Evolutionary conservation across 331 rosid species (phyloP), one percentile per base, ranked within the genome.

Genomic region (Arachis monticola): DNA sequence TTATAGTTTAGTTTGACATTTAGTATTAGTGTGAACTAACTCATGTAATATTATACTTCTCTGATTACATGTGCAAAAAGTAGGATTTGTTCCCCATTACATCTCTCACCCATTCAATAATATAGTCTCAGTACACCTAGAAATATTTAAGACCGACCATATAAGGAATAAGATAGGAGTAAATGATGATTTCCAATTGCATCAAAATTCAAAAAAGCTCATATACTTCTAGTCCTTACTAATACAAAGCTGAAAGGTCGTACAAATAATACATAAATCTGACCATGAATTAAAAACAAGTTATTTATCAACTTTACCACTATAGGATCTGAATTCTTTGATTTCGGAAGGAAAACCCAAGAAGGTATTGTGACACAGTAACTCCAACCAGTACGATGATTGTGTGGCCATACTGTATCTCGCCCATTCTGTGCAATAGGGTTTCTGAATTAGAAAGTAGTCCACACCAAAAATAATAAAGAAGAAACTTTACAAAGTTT

Each of bases 371-470:
- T 64, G 65, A 92, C 89, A 70, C 99, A 95, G 86, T 92, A 95
- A 88, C 99, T 95, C 99, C 99, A 95, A 65, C 99, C 99, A 5
- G 90, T 51, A 62, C 57, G 92, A 78, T 90, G 93, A 84, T 89
- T 90, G 76, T 95, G 99, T n/a, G 97, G 99, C 99, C 99, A 95
- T 44, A 92, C 86, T 38, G 99, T 88, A 63, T 86, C 92, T 77
- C 83, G 85, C 9, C 99, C 99, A 79, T 85, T 89, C 99, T 95
- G 97, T 82, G 77, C 31, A 85, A 85, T 10, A 73, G 7, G 42
- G 12, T 35, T 73, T 60, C 45, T 40, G 50, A 59, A 81, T 74
- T 45, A 79, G 57, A 72, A 68, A 7, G 8, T 44, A 73, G 53
- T 41, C 51, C 72, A 30, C n/a, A 7, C 9, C 17, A 4, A 53